These are phyloP conservation scores for Trichocladium antarcticum DNA, from an alignment of 495 filamentous ascomycete species.

Conservation along the genomic window DNA sequence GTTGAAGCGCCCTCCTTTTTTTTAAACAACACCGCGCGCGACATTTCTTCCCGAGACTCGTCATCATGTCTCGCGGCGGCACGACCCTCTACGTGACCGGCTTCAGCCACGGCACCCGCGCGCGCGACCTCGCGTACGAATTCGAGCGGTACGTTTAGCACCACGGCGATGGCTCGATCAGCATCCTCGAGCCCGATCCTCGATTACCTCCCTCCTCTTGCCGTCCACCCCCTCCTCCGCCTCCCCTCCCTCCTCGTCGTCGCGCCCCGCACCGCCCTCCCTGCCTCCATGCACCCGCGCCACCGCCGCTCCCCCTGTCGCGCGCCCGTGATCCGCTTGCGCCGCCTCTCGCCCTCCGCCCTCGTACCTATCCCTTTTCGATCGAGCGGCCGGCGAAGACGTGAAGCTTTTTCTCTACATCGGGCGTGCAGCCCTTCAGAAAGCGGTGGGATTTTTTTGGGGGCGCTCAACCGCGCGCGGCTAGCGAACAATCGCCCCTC, in stretches of 20 bases:
- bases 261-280: slow-evolving; percentile 16
- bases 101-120: slow-evolving; percentile 98
- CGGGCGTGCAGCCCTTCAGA: slow-evolving; percentile 30
- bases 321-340: slow-evolving; percentile 19
- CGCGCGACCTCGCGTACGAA: slow-evolving; percentile 99
- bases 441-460: slow-evolving; percentile 23
- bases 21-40: not conserved
- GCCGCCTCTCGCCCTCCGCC: slow-evolving; percentile 24
- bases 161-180: slow-evolving; percentile 36
- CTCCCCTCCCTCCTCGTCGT: slow-evolving; percentile 36
- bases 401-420: slow-evolving; percentile 21
- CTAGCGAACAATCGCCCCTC: slow-evolving; percentile 13
- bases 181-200: slow-evolving; percentile 33
- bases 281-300: slow-evolving; percentile 21
- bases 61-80: slow-evolving; percentile 76
- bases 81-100: slow-evolving; percentile 94
- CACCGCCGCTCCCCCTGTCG: slow-evolving; percentile 22
- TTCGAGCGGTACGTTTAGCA: slow-evolving; percentile 74
- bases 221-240: slow-evolving; percentile 26
- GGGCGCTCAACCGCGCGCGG: slow-evolving; percentile 21
- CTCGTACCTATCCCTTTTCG: slow-evolving; percentile 29
- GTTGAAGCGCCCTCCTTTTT: not conserved
- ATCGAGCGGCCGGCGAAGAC: slow-evolving; percentile 48
- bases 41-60: not conserved
- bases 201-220: slow-evolving; percentile 25